Conservation (phyloP, 2,329 filamentous ascomycete genomes). For the Triangularia verruculosa region DNA sequence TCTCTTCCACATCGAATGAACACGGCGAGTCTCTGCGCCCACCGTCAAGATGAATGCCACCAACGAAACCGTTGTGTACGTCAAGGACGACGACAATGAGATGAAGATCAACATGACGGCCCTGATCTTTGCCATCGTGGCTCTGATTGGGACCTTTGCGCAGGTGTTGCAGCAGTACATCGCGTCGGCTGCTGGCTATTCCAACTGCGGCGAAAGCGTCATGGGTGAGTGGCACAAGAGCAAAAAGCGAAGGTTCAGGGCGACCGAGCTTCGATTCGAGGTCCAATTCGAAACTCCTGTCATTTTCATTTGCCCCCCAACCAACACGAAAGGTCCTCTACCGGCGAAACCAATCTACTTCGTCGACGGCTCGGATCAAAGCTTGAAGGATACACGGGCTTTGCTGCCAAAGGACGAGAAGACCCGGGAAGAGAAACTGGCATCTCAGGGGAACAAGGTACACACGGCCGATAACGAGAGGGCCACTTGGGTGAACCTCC, state of each 20-base stretch:
- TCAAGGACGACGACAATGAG: slow-evolving; percentile 17
- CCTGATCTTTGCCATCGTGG: slow-evolving; percentile 47
- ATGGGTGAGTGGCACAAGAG: slow-evolving; percentile 46
- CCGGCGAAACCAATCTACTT: slow-evolving; percentile 33
- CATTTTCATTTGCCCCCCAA: slow-evolving; percentile 47
- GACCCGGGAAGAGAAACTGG: slow-evolving; percentile 19
- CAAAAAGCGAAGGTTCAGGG: slow-evolving; percentile 41
- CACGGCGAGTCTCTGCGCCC: not conserved
- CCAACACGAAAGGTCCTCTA: slow-evolving; percentile 38
- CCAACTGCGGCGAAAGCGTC: slow-evolving; percentile 46
- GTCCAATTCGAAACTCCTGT: slow-evolving; percentile 49
- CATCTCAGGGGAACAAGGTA: slow-evolving; percentile 34
- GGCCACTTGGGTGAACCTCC: slow-evolving; percentile 52
- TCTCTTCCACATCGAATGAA: not conserved
- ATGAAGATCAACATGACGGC: slow-evolving; percentile 42
- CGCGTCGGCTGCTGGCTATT: slow-evolving; percentile 48
- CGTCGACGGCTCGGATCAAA: slow-evolving; percentile 39
- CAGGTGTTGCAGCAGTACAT: slow-evolving; percentile 52
- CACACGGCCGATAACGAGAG: slow-evolving; percentile 56
- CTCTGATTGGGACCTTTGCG: slow-evolving; percentile 43
- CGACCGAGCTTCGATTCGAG: slow-evolving; percentile 47
- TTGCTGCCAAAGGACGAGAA: slow-evolving; percentile 32
- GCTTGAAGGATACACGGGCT: slow-evolving; percentile 36
- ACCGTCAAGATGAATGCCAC: slow-evolving; percentile 6
- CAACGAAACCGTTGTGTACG: slow-evolving; percentile 1